These are phyloP conservation scores for Inga leiocalycina DNA, from an alignment of 306 rosid species.

Conservation along the genomic window DNA sequence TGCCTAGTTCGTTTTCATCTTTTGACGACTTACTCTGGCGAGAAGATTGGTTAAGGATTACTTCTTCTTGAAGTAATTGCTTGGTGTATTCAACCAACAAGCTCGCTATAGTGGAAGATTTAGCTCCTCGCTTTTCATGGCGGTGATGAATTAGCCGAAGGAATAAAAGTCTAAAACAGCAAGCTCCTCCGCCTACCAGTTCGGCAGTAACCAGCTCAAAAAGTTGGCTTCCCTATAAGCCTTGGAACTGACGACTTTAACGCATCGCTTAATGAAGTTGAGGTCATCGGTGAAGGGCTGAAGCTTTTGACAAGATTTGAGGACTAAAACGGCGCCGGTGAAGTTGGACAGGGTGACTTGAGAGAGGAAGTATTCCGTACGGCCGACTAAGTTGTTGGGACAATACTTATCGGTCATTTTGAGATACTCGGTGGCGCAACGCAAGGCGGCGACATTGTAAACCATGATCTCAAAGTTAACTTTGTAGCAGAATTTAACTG, in stretches of 20 bases:
- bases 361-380: constrained; percentile 71
- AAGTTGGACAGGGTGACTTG: constrained; percentile 68
- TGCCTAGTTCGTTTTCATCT: constrained; percentile 42
- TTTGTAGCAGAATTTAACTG: constrained; percentile 87
- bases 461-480: constrained; percentile 89
- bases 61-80: constrained; percentile 60
- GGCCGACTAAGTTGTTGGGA: constrained; percentile 59
- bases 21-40: constrained; percentile 16
- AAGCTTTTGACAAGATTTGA: constrained; percentile 64
- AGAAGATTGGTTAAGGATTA: constrained; percentile 77
- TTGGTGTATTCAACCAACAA: constrained; percentile 72
- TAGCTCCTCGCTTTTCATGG: constrained; percentile 70
- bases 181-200: constrained; percentile 92
- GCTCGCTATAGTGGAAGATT: constrained; percentile 48
- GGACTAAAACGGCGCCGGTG: constrained; percentile 58
- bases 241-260: constrained; percentile 55
- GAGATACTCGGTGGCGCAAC: constrained; percentile 80
- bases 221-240: constrained; percentile 68
- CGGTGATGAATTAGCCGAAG: constrained; percentile 50
- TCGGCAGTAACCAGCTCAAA: constrained; percentile 70
- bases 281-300: constrained; percentile 60
- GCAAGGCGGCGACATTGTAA: constrained; percentile 71
- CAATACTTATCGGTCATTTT: constrained; percentile 78
- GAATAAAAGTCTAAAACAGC: constrained; percentile 52
- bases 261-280: constrained; percentile 56